Percentiles rank a stretch among this genome's conserved stretches.
Conservation (phyloP, 805 yeast genomes). For the Saccharomycopsis selenospora region DNA sequence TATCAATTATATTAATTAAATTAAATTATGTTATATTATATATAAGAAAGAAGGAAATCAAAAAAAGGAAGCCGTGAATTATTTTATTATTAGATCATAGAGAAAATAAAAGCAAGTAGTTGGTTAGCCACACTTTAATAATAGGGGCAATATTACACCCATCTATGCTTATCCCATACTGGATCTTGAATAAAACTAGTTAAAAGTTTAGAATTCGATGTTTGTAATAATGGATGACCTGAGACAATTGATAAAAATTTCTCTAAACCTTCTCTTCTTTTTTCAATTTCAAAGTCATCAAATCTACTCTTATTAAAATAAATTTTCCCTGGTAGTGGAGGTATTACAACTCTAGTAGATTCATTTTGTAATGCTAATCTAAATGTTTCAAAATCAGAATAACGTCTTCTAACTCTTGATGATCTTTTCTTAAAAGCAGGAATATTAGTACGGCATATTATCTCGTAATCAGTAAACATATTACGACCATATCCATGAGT, state of each 20-base stretch:
- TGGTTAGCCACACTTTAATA: too few species aligned
- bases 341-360: conserved; percentile 71
- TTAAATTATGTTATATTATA: too few species aligned
- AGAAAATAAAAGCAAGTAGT: too few species aligned
- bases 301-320: conserved; percentile 61
- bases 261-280: conserved; percentile 76
- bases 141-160: too few species aligned
- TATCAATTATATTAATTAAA: too few species aligned
- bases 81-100: too few species aligned
- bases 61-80: too few species aligned
- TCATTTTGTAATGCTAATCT: conserved; percentile 69
- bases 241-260: conserved; percentile 72
- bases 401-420: conserved; percentile 74
- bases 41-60: too few species aligned
- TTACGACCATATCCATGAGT: conserved; percentile 64
- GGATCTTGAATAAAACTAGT: conserved; percentile 85
- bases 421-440: conserved; percentile 69
- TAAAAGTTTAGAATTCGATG: conserved; percentile 63
- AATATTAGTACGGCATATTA: conserved; percentile 81
- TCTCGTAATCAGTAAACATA: conserved; percentile 88
- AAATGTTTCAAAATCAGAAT: conserved; percentile 83
- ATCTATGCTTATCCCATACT: conserved; percentile 48
- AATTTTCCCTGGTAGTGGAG: conserved; percentile 87
- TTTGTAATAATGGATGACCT: conserved; percentile 89
- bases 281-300: conserved; percentile 75